Evolutionary conservation across 306 rosid genomes (phyloP).

Genomic region (Rosa multiflora): DNA sequence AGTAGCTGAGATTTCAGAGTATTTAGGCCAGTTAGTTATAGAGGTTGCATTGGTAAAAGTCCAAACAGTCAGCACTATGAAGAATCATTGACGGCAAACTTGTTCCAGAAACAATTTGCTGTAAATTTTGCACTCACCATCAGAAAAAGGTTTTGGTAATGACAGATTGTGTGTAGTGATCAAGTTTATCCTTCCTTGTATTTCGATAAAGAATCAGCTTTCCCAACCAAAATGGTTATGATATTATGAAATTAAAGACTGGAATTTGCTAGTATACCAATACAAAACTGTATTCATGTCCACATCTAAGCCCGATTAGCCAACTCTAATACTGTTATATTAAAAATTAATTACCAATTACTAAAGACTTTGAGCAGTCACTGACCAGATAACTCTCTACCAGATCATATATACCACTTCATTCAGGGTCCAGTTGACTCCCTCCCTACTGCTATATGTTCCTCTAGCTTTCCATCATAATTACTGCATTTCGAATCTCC

Average conservation of each 20-base stretch:
- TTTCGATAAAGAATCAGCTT: background rate
- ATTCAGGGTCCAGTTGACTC: background rate
- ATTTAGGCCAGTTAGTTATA: background rate
- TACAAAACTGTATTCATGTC: background rate
- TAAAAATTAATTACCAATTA: background rate
- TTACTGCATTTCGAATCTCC: no score
- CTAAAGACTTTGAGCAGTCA: background rate
- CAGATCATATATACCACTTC: background rate
- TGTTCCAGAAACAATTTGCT: background rate
- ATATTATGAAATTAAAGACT: background rate
- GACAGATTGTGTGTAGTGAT: background rate
- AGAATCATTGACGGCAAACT: background rate
- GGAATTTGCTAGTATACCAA: no score
- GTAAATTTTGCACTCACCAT: background rate
- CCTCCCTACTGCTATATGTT: background rate
- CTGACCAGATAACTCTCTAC: background rate
- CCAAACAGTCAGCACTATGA: background rate
- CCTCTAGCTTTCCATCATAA: no score
- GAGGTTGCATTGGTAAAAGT: background rate
- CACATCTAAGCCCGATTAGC: background rate
- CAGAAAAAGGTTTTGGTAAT: background rate
- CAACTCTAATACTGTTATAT: background rate
- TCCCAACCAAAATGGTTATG: background rate
- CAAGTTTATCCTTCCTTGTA: background rate
- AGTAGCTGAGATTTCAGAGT: background rate